These are phyloP conservation scores for Ustilago lituana DNA, from an alignment of 1,284 basidiomycete genomes.

Conservation along the genomic window DNA sequence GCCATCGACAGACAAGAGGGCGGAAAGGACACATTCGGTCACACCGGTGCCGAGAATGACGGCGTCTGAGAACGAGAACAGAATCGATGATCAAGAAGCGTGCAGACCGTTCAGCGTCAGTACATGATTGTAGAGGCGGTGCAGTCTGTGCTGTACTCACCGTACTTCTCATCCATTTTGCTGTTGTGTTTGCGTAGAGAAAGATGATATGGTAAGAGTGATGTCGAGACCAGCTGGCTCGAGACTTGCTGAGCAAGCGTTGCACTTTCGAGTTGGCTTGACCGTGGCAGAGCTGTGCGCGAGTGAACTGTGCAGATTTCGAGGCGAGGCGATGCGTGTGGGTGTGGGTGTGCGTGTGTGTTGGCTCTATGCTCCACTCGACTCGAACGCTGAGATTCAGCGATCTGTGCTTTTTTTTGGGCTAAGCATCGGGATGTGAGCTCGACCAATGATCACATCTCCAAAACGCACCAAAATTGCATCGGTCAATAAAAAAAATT, in stretches of 20 bases:
- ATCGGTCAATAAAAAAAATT: no score
- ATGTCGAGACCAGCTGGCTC: no score
- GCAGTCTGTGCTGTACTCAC: conserved; percentile 40
- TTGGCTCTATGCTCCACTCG: background rate
- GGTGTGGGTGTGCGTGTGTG: background rate
- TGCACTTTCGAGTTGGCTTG: background rate
- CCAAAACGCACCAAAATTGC: no score
- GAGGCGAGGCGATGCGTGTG: background rate
- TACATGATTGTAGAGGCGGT: no score
- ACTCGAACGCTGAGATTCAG: background rate
- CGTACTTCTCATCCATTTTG: conserved; percentile 63
- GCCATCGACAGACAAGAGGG: conserved; percentile 88
- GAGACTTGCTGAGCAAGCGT: background rate
- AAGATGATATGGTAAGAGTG: background rate
- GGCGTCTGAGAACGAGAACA: conserved; percentile 46
- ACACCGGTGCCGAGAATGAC: conserved; percentile 81
- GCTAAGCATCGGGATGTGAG: background rate
- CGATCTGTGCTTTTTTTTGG: background rate
- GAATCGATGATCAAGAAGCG: background rate
- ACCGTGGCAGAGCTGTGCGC: background rate
- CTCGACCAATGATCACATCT: no score
- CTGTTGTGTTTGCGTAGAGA: background rate
- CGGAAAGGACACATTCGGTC: conserved; percentile 96
- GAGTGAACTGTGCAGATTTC: conserved; percentile 1
- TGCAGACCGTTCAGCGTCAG: conserved; percentile 5